Evolutionary conservation across 129 eudicot species (phyloP).

Genomic region (Kitagawia praeruptora): DNA sequence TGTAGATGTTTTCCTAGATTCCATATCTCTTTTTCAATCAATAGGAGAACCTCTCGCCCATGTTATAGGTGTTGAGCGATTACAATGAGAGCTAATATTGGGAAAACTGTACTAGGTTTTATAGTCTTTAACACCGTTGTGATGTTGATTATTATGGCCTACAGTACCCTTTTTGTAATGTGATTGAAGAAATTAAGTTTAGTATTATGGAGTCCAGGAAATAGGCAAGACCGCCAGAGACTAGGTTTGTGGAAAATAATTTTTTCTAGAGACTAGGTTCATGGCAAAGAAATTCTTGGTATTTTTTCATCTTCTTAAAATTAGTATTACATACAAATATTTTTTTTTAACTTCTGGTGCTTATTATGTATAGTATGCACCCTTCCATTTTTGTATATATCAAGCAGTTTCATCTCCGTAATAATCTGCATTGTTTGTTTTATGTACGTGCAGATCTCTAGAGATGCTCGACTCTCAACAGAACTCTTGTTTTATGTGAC

Average conservation of each 20-base stretch:
- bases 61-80: not conserved
- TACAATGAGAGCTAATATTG: not conserved
- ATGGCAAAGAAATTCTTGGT: no score
- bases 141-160: not conserved
- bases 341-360: no score
- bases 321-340: not conserved
- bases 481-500: constrained; percentile 81
- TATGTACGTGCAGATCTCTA: constrained; percentile 60
- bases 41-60: not conserved
- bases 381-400: not conserved
- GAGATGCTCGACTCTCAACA: constrained; percentile 71
- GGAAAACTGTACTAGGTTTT: not conserved
- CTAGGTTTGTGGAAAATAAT: no score
- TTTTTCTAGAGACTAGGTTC: not conserved
- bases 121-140: not conserved
- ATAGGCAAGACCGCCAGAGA: no score
- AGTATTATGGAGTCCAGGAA: no score
- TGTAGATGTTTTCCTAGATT: no score
- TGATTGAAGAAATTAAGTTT: not conserved
- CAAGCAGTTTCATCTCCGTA: not conserved
- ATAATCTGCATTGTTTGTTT: not conserved
- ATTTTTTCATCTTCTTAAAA: no score
- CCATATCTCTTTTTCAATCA: no score
- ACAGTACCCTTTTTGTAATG: not conserved
- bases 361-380: not conserved